Conservation (phyloP, 1,139 yeast species). For the Taphrina flavorubra region DNA sequence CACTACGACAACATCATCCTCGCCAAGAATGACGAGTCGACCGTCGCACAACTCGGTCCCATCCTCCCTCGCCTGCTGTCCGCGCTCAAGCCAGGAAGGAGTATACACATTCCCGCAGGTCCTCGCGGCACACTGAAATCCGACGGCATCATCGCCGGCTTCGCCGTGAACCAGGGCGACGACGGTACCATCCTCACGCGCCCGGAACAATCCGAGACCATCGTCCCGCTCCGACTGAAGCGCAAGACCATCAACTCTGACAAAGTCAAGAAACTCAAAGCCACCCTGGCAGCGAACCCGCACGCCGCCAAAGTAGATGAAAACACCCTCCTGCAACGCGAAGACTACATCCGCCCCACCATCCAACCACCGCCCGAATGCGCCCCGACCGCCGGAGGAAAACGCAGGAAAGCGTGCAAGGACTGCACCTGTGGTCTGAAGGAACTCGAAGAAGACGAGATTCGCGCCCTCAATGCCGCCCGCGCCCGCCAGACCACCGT, state of each 20-base stretch:
- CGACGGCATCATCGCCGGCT: constrained; percentile 37
- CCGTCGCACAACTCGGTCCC: constrained; percentile 2
- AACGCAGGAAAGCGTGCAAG: constrained; percentile 74
- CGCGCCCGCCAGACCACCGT: constrained; percentile 50
- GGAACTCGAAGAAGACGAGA: constrained; percentile 62
- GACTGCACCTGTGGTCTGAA: constrained; percentile 97
- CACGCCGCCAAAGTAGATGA: constrained; percentile 56
- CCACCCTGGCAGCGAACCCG: constrained; percentile 12
- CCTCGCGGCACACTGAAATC: constrained; percentile 45
- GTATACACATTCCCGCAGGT: constrained; percentile 58
- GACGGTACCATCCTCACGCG: constrained; percentile 37
- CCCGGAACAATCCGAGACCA: constrained; percentile 21
- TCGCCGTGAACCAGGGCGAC: constrained; percentile 21
- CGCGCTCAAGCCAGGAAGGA: constrained; percentile 49
- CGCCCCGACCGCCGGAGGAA: constrained; percentile 63
- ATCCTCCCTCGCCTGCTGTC: constrained; percentile 11
- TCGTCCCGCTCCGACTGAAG: constrained; percentile 34
- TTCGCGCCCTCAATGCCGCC: constrained; percentile 48
- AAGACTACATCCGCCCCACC: constrained; percentile 51
- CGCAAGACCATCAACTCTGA: constrained; percentile 20
- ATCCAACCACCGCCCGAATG: constrained; percentile 54
- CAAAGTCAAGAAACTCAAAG: constrained; percentile 50
- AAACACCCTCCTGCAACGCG: constrained; percentile 55
- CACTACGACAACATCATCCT: constrained; percentile 63
- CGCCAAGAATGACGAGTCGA: constrained; percentile 54